Percentiles rank a stretch among this genome's conserved stretches.
phyloP scores from a whole-genome alignment of 257 asterid species.

The Solanum tacnaense region DNA sequence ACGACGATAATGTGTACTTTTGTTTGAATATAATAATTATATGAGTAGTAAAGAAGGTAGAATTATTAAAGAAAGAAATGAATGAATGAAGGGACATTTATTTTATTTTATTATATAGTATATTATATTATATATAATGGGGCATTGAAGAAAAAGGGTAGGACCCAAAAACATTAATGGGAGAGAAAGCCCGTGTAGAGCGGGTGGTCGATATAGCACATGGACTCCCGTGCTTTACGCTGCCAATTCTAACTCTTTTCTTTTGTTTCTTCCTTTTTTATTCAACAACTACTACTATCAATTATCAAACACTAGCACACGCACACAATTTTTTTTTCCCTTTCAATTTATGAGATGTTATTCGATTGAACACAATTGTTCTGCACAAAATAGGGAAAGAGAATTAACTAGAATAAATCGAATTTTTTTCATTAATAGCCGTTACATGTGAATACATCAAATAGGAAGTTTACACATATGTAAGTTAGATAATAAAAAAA shows the following conservation, averaged over 20 bases:
- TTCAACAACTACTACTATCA: not conserved
- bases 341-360: not conserved
- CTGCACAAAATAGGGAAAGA: too few relatives aligned
- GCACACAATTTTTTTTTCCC: not conserved
- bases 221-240: constrained; percentile 96
- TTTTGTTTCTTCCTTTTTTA: not conserved
- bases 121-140: not conserved
- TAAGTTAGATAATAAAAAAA: not conserved
- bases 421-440: too few relatives aligned
- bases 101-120: too few relatives aligned
- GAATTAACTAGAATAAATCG: too few relatives aligned
- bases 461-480: too few relatives aligned
- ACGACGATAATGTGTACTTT: not conserved
- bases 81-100: not conserved
- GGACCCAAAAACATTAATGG: constrained; percentile 18
- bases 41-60: not conserved
- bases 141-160: not conserved
- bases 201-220: constrained; percentile 72
- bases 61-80: not conserved
- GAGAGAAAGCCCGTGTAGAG: constrained; percentile 51
- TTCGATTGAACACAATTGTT: not conserved
- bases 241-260: constrained; percentile 10
- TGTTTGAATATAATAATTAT: not conserved
- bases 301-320: constrained; percentile 11
- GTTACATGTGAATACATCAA: too few relatives aligned